Evolutionary conservation across 1,284 basidiomycete genomes (phyloP), one percentile per base, ranked within the genome.

Genomic region (Heterobasidion irregulare): DNA sequence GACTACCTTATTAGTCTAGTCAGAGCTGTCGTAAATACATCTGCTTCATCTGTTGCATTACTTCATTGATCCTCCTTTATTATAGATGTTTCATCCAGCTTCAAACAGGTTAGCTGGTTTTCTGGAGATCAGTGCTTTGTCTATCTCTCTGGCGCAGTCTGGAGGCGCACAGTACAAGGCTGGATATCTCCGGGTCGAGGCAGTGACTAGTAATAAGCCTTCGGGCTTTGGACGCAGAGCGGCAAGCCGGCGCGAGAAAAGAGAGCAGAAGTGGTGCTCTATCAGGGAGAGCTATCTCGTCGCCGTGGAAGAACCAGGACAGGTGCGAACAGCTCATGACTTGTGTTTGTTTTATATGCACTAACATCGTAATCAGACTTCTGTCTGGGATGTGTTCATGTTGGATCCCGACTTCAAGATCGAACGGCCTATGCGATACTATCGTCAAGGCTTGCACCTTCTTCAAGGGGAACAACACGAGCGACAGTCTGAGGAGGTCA

Each of bases 71-170:
- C n/a, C 38, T 12, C n/a, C n/a, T 41, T 10, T 2, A 26, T 45
- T 33, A n/a, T 61, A 97, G 92, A 97, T 98, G 91, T 98, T 98
- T 73, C 91, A 94, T 63, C 92, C 96, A 1, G 86, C 94, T 47
- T 85, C 93, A 0, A 99, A 98, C 65, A 84, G 95, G 26, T 72
- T 99, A 0, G 89, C 91, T 58, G 86, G 86, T n/a, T 99, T 99
- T 72, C 82, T 99, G 55, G 97, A 99, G 70, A 80, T 99, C 50
- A 95, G 92, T 50, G 87, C 94, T 0, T 74, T 99, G 33, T 95
- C 90, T 2, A 83, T 98, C 54, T 72, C 84, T 6, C 79, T 96
- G 7, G 92, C 94, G 0, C 88, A 84, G 43, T 83, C 86, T 6
- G 92, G 93, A 7, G 94, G 95, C 2, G 68, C 76, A 8, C 90